These are phyloP conservation scores for Aspergillus sergii DNA, from an alignment of 2,329 filamentous ascomycete species.

Conservation along the genomic window DNA sequence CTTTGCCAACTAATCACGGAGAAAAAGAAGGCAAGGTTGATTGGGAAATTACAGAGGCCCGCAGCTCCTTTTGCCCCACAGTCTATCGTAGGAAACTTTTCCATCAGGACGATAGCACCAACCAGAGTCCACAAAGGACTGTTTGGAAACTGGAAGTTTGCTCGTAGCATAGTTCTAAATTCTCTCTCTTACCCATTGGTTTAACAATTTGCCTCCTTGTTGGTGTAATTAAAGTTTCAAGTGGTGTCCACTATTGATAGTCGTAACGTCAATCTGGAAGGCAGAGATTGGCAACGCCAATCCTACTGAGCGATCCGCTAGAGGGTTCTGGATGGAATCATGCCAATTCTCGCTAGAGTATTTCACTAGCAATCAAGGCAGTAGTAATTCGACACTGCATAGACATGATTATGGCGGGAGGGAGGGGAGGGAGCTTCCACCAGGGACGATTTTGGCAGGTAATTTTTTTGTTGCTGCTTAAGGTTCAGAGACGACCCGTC, in stretches of 20 bases:
- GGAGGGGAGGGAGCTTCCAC: background rate
- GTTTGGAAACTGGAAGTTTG: background rate
- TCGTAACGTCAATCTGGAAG: background rate
- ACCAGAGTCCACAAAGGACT: background rate
- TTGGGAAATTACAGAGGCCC: slow-evolving; percentile 1
- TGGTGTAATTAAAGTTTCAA: background rate
- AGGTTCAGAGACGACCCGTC: slow-evolving; percentile 24
- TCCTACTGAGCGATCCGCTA: background rate
- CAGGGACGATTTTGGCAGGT: background rate
- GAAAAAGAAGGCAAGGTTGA: background rate
- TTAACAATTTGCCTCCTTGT: background rate
- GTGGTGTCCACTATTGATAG: background rate
- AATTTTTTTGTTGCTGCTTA: slow-evolving; percentile 11
- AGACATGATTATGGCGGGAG: background rate
- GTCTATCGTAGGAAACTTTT: slow-evolving; percentile 4
- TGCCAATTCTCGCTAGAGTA: background rate
- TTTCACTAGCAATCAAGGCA: background rate
- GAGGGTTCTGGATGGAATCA: background rate
- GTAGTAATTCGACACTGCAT: background rate
- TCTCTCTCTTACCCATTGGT: background rate
- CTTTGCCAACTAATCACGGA: background rate
- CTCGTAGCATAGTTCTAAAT: background rate
- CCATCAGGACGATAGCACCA: background rate
- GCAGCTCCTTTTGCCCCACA: slow-evolving; percentile 3
- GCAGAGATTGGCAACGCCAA: background rate